A percentile compares a stretch with the other conserved stretches of the same genome.
phyloP scores from a whole-genome alignment of 2,329 filamentous ascomycete species.

The Fusarium graminum region DNA sequence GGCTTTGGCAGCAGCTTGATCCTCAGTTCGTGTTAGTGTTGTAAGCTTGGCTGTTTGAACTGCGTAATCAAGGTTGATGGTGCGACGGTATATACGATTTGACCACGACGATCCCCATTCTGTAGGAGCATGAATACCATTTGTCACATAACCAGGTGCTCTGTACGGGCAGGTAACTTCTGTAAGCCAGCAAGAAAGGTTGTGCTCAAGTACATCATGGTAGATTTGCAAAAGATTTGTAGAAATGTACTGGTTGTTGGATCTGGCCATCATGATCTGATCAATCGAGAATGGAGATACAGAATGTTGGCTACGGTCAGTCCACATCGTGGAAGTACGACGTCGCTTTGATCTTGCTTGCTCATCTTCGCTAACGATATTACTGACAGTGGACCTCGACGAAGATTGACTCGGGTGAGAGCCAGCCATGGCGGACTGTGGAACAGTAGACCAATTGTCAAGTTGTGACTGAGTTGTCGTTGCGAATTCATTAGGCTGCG shows the following conservation, averaged over 20 bases:
- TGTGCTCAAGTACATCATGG: constrained; percentile 46
- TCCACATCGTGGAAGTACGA: constrained; percentile 32
- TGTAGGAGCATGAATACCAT: constrained; percentile 7
- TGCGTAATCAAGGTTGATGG: constrained; percentile 42
- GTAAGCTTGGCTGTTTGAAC: constrained; percentile 41
- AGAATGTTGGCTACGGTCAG: constrained; percentile 16
- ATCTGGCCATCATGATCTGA: constrained; percentile 44
- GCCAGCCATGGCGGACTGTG: neutral
- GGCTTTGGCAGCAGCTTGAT: constrained; percentile 36
- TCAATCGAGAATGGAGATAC: constrained; percentile 44
- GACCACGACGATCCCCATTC: constrained; percentile 48
- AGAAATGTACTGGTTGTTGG: constrained; percentile 45
- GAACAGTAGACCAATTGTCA: constrained; percentile 12
- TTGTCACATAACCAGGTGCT: constrained; percentile 25
- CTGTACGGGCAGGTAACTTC: constrained; percentile 47
- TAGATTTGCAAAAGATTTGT: constrained; percentile 45
- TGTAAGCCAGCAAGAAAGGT: constrained; percentile 46
- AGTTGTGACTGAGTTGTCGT: constrained; percentile 12
- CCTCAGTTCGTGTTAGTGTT: constrained; percentile 35
- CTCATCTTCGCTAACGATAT: neutral
- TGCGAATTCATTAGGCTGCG: constrained; percentile 10
- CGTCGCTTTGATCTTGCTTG: constrained; percentile 31
- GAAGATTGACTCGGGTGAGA: constrained; percentile 4
- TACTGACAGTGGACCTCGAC: constrained; percentile 11
- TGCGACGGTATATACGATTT: constrained; percentile 46